Conservation (phyloP, 1,284 basidiomycete species). For the Malassezia sp. region DNA sequence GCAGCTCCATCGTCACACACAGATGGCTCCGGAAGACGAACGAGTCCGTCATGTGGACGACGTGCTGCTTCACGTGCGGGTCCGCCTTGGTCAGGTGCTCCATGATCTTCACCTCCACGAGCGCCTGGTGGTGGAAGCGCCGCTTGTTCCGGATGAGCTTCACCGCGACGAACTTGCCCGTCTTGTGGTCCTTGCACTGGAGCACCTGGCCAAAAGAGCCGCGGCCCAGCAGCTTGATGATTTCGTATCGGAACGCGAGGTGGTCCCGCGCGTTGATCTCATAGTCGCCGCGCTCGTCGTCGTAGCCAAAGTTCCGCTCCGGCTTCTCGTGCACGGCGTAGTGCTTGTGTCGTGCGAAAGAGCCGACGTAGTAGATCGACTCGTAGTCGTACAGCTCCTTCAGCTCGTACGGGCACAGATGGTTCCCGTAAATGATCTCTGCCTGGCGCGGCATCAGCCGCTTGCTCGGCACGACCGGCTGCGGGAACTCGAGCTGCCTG, state of each 20-base stretch:
- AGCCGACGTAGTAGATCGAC: constrained; percentile 70
- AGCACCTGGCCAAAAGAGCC: constrained; percentile 97
- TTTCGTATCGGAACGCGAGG: constrained; percentile 87
- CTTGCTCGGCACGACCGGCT: constrained; percentile 63
- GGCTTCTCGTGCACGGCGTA: constrained; percentile 54
- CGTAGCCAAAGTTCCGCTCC: constrained; percentile 86
- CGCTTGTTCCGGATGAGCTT: constrained; percentile 99
- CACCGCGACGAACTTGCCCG: constrained; percentile 90
- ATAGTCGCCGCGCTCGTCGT: constrained; percentile 97
- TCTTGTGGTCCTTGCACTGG: constrained; percentile 88
- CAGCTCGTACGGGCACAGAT: constrained; percentile 58
- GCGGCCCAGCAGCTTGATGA: constrained; percentile 83
- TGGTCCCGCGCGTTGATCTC: constrained; percentile 81
- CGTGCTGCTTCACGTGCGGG: constrained; percentile 86
- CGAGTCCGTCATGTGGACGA: constrained; percentile 96
- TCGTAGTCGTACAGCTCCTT: constrained; percentile 83
- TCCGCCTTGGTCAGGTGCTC: constrained; percentile 97
- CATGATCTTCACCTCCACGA: constrained; percentile 96
- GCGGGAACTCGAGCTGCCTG: constrained; percentile 80
- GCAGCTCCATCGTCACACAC: constrained; percentile 93
- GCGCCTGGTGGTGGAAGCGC: constrained; percentile 92
- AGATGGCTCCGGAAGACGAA: constrained; percentile 97
- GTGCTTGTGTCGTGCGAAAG: constrained; percentile 33
- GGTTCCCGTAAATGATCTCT: constrained; percentile 47
- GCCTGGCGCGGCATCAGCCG: constrained; percentile 58